Evolutionary conservation across 2,329 filamentous ascomycete species (phyloP), one percentile per base, ranked within the genome.

Genomic region (Tetracladium maxilliforme): DNA sequence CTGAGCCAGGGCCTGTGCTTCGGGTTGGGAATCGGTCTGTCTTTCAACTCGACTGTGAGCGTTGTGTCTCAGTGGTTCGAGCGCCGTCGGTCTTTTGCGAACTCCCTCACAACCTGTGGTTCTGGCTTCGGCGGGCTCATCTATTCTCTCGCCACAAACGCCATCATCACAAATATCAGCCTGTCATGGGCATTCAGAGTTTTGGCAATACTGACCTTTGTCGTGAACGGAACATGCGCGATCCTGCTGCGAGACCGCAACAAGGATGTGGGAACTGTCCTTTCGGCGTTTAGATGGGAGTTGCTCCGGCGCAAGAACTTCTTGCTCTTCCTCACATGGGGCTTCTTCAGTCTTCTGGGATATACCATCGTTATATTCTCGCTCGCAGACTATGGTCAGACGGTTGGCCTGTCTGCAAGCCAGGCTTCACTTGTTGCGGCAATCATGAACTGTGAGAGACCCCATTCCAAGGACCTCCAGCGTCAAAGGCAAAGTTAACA

Each of bases 61-160:
- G 58, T 74, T 3, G 48, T 67, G 0, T 60, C 70, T 1, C 68
- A 73, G 34, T 76, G 70, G 69, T 76, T 76, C 33, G 53, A 52
- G 1, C 64, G 54, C 3, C 49, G 51, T 10, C 51, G 67, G 1
- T 62, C 56, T 13, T 51, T 76, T 3, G 69, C 69, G 3, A 72
- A 69, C 30, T 68, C 67, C 0, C 54, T 72, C 12, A 44, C 57
- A 0, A 54, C 64, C 1, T 56, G 58, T 0, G 69, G 68, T 0
- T 58, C 54, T 19, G 69, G 70, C 0, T 35, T 68, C 2, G 64
- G 64, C 3, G 65, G 65, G 0, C 40, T 71, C 15, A 42, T 63
- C 1, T 71, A 68, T 41, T 59, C 54, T 2, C 46, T 70, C 1
- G 53, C 55, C 1, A 52, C 63, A 1, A 57, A 64, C 28, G 57